These are phyloP conservation scores for Conringia planisiliqua DNA, from an alignment of 345 rosid species.

Conservation along the genomic window DNA sequence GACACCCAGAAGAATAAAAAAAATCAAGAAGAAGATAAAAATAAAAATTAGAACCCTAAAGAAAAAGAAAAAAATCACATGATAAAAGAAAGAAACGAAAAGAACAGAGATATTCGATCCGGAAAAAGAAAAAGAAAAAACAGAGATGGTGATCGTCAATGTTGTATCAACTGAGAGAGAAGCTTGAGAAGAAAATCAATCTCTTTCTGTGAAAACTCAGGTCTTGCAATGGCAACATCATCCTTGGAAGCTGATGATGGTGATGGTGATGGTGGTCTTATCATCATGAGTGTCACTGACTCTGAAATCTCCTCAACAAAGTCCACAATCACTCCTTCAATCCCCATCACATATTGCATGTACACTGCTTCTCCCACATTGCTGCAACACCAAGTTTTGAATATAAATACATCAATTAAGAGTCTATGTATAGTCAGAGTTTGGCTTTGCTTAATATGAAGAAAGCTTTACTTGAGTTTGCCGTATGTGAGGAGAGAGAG, in stretches of 20 bases:
- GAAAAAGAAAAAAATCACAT: neutral
- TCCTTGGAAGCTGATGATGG: conserved; percentile 7
- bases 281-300: conserved; percentile 47
- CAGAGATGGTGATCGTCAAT: conserved; percentile 25
- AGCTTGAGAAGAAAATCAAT: conserved; percentile 84
- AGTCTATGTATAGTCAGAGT: neutral
- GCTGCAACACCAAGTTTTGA: conserved; percentile 33
- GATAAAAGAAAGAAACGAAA: neutral
- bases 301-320: conserved; percentile 72
- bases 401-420: neutral
- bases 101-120: neutral
- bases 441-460: neutral
- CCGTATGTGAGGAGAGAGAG: conserved; percentile 87
- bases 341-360: conserved; percentile 92
- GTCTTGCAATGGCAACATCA: conserved; percentile 41
- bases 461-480: conserved; percentile 53
- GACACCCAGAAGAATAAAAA: neutral
- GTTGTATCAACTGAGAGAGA: conserved; percentile 74
- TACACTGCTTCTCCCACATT: conserved; percentile 91
- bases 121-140: neutral
- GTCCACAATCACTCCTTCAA: conserved; percentile 89
- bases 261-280: conserved; percentile 31
- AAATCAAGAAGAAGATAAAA: neutral
- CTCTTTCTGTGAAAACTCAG: conserved; percentile 66
- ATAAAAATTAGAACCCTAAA: neutral